These are phyloP conservation scores for Medicago arabica DNA, from an alignment of 306 rosid species.

Conservation along the genomic window DNA sequence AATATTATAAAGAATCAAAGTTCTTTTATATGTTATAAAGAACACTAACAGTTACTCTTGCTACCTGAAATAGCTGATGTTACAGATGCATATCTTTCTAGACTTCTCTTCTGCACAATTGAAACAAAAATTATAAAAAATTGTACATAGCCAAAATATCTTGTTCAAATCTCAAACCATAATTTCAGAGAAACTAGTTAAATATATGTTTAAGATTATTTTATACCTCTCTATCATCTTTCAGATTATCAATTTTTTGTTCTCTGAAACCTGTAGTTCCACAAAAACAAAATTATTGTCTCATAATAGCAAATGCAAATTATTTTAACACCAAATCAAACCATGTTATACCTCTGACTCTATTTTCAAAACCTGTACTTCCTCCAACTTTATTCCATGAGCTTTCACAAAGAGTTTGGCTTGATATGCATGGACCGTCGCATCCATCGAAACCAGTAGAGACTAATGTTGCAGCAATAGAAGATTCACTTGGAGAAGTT, in stretches of 20 bases:
- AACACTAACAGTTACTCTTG: too few relatives aligned
- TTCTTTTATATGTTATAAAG: too few relatives aligned
- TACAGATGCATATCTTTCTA: conserved; percentile 76
- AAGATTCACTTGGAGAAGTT: conserved; percentile 88
- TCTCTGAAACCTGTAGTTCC: not conserved
- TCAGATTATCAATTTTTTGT: not conserved
- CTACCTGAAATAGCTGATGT: conserved; percentile 80
- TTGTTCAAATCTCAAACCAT: too few relatives aligned
- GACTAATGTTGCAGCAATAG: conserved; percentile 75
- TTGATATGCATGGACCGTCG: conserved; percentile 83
- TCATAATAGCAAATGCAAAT: too few relatives aligned
- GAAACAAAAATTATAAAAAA: not conserved
- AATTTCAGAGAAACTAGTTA: too few relatives aligned
- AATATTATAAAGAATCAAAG: too few relatives aligned
- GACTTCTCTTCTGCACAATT: conserved; percentile 63
- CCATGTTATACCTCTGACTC: too few relatives aligned
- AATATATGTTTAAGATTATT: not conserved
- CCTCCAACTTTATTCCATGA: conserved; percentile 73
- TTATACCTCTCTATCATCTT: not conserved
- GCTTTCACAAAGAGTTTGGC: conserved; percentile 71
- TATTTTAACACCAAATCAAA: too few relatives aligned
- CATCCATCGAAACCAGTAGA: conserved; percentile 83
- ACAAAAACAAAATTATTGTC: too few relatives aligned
- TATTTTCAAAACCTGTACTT: conserved; percentile 40
- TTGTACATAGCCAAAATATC: not conserved